Base-by-base conservation (phyloP, 2,329 filamentous ascomycete species). In the Capronia epimyces region DNA sequence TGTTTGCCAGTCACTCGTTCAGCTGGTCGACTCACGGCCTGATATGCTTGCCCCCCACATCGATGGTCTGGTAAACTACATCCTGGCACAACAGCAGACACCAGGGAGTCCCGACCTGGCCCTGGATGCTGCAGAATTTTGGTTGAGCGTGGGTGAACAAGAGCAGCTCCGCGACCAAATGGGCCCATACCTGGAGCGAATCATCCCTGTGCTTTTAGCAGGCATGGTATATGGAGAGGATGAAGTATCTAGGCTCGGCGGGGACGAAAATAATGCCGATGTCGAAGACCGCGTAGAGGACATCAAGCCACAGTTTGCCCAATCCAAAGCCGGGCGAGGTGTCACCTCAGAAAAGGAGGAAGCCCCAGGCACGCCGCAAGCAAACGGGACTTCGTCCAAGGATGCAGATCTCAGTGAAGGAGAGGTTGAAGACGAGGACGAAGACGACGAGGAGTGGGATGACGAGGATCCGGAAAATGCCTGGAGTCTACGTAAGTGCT, bases 221-320 rank as follows among this genome's bases (percentile, higher is more conserved):
- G 94, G 88, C 66, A 98, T 98, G 91, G 83, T 97, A 1, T 98
- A 97, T 67, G 87, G 86, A 63, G 88, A 93, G 57, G 93, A 98
- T 61, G 93, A 97, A 59, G 93, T 95, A 61, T 78, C 87, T 27
- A 76, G 89, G 44, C 75, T 97, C 6, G 89, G 90, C 55, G 86
- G 83, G 8, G 89, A 89, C 56, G 87, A 85, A 16, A 86, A 91
- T 59, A 90, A 97, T 66, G 93, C 93, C 37, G 89, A 97, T 13
- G 79, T 89, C 55, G 91, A 98, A 41, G 93, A 98, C 67, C 82
- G 86, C 15, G 82, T 82, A 39, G 82, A 98, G 68, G 93, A 98
- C 62, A 87, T 98, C 64, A 94, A 89, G 66, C 93, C 93, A 3
- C 81, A 85, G 46, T 97, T 97, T 67, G 91, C 91, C 41, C 90